A percentile compares a stretch with the other conserved stretches of the same genome.
These are phyloP conservation scores for Penicillium olsonii DNA, from an alignment of 2,329 filamentous ascomycete genomes.

Conservation along the genomic window DNA sequence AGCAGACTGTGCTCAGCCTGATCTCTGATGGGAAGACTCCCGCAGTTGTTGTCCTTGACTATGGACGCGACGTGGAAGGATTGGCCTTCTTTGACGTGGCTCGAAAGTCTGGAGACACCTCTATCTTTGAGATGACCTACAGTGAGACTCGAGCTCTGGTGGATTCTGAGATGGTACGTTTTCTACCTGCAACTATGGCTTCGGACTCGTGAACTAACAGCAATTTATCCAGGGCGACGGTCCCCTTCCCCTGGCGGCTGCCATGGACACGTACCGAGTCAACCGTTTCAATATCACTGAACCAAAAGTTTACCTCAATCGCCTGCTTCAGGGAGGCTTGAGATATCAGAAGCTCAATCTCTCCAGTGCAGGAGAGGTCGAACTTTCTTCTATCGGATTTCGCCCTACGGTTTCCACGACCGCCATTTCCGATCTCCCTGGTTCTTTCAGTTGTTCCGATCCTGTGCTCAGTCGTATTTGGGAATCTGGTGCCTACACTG, in stretches of 20 bases:
- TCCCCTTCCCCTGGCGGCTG: slow-evolving; percentile 36
- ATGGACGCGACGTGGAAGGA: slow-evolving; percentile 17
- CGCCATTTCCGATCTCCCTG: slow-evolving; percentile 2
- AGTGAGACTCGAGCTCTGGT: slow-evolving; percentile 13
- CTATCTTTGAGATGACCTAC: slow-evolving; percentile 15
- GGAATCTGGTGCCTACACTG: slow-evolving; percentile 14
- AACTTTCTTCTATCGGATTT: slow-evolving; percentile 32
- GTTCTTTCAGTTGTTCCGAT: slow-evolving; percentile 17
- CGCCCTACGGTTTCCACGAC: slow-evolving; percentile 4
- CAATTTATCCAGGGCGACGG: slow-evolving; percentile 24
- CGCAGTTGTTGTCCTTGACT: slow-evolving; percentile 7
- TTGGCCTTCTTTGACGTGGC: slow-evolving; percentile 10
- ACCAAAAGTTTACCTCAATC: slow-evolving; percentile 25
- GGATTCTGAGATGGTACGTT: slow-evolving; percentile 10
- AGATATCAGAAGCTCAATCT: slow-evolving; percentile 43
- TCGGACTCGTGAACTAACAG: no score
- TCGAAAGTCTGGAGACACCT: slow-evolving; percentile 7
- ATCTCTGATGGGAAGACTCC: background rate
- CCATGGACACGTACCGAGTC: slow-evolving; percentile 41
- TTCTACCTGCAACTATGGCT: background rate
- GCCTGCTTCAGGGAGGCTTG: slow-evolving; percentile 41
- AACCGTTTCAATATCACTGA: slow-evolving; percentile 37
- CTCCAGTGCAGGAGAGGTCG: slow-evolving; percentile 30
- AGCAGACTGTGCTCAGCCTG: no score
- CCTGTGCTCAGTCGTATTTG: slow-evolving; percentile 12